Conservation (phyloP, 495 filamentous ascomycete species). For the Penicillium ucsense region DNA sequence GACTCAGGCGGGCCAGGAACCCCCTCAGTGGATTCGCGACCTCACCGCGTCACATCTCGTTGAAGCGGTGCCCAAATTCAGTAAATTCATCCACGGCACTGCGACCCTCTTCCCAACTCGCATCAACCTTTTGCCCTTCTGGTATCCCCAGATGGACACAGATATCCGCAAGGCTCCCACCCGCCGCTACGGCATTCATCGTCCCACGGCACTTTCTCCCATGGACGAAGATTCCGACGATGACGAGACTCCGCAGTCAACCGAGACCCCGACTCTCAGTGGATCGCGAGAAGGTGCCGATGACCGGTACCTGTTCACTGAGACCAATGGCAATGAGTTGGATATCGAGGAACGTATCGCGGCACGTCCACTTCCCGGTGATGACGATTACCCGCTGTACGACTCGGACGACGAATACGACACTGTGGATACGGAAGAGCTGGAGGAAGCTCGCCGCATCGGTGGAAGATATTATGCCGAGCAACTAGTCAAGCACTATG, state of each 20-base stretch:
- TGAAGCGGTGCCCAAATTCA: constrained; percentile 97
- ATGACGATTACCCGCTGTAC: constrained; percentile 74
- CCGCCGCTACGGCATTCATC: constrained; percentile 79
- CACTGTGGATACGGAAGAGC: constrained; percentile 50
- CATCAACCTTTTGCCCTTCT: constrained; percentile 89
- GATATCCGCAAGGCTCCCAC: constrained; percentile 91
- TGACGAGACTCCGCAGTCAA: constrained; percentile 33
- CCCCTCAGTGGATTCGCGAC: constrained; percentile 91
- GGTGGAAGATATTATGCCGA: constrained; percentile 63
- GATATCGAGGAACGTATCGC: constrained; percentile 71
- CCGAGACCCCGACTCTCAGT: neutral
- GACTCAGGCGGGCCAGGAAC: constrained; percentile 93
- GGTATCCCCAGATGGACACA: constrained; percentile 96
- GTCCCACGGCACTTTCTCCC: constrained; percentile 61
- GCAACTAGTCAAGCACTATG: constrained; percentile 41
- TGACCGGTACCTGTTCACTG: constrained; percentile 23
- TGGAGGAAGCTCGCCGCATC: constrained; percentile 63
- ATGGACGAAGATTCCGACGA: constrained; percentile 61
- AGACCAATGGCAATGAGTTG: constrained; percentile 41
- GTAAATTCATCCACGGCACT: constrained; percentile 96
- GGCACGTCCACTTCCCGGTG: constrained; percentile 45
- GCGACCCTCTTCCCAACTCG: constrained; percentile 77
- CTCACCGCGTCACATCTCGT: constrained; percentile 88
- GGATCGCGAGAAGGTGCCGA: constrained; percentile 11
- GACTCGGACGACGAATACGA: constrained; percentile 72